A percentile compares a stretch with the other conserved stretches of the same genome.
phyloP scores from a whole-genome alignment of 208 protist species.

The Lotmaria passim region DNA sequence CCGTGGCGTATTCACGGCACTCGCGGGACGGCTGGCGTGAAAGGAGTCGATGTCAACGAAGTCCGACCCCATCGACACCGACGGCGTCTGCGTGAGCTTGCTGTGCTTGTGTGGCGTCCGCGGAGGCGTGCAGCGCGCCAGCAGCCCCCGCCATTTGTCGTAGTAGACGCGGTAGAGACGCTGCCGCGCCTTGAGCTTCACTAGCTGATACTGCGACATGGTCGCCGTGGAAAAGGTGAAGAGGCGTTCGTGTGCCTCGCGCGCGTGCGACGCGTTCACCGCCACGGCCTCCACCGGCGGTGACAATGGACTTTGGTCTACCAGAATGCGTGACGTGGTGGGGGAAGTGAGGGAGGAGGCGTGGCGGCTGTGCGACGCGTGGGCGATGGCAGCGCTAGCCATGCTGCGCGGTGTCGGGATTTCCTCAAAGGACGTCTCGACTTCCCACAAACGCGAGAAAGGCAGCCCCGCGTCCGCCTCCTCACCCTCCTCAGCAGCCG shows the following conservation, averaged over 20 bases:
- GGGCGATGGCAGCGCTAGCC: background rate
- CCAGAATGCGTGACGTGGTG: background rate
- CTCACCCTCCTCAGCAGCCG: background rate
- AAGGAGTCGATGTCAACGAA: conserved; percentile 34
- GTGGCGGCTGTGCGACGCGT: background rate
- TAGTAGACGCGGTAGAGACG: conserved; percentile 56
- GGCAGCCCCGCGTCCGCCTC: background rate
- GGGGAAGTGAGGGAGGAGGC: background rate
- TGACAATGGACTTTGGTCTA: background rate
- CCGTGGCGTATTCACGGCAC: background rate
- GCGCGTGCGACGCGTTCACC: conserved; percentile 17
- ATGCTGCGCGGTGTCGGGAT: background rate
- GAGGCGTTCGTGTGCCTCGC: conserved; percentile 15
- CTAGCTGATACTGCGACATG: conserved; percentile 42
- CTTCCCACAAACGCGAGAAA: background rate
- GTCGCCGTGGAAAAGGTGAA: conserved; percentile 29
- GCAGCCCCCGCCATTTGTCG: conserved; percentile 35
- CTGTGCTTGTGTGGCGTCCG: background rate
- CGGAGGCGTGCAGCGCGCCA: background rate
- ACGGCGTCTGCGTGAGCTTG: background rate
- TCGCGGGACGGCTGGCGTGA: conserved; percentile 10
- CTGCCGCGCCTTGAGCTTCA: conserved; percentile 48
- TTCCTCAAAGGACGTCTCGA: background rate
- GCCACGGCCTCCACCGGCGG: conserved; percentile 1
- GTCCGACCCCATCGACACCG: conserved; percentile 14